Percentiles rank a stretch among this genome's conserved stretches.
Evolutionary conservation across 2,329 filamentous ascomycete species (phyloP).

Genomic region (Diplodia corticola): DNA sequence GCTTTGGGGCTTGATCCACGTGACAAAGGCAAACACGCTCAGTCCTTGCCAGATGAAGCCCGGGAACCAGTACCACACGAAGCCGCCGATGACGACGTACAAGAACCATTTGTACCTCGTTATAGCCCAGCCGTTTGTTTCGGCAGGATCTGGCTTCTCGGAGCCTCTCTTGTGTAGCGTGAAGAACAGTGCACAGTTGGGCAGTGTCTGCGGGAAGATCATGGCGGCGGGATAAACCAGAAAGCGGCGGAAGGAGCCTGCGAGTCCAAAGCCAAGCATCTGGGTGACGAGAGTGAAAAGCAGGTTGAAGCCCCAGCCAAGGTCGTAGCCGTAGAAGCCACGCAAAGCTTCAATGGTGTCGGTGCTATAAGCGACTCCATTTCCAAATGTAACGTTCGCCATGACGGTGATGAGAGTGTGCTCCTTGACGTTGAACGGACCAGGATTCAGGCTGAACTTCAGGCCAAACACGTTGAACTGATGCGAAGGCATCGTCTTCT

Average conservation of each 20-base stretch:
- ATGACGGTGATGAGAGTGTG: slow-evolving; percentile 64
- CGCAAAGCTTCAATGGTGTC: slow-evolving; percentile 21
- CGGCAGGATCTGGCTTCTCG: slow-evolving; percentile 18
- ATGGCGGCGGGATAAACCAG: slow-evolving; percentile 33
- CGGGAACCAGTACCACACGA: slow-evolving; percentile 33
- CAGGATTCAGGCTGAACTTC: slow-evolving; percentile 47
- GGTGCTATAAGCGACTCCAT: slow-evolving; percentile 64
- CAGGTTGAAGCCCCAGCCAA: slow-evolving; percentile 49
- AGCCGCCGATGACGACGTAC: slow-evolving; percentile 28
- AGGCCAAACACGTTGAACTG: slow-evolving; percentile 4
- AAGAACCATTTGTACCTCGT: slow-evolving; percentile 31
- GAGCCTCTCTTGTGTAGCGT: slow-evolving; percentile 27
- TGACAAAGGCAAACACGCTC: slow-evolving; percentile 32
- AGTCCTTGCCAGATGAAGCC: slow-evolving; percentile 26
- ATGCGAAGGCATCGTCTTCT: slow-evolving; percentile 52
- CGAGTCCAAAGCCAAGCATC: slow-evolving; percentile 29
- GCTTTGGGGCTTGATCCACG: slow-evolving; percentile 30
- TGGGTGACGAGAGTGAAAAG: slow-evolving; percentile 24
- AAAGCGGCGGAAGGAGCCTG: slow-evolving; percentile 28
- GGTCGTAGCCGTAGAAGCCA: slow-evolving; percentile 41
- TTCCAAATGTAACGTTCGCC: slow-evolving; percentile 51
- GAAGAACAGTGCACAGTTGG: slow-evolving; percentile 30
- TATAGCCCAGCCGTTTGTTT: slow-evolving; percentile 30
- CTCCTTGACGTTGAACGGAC: slow-evolving; percentile 63
- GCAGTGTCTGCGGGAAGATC: slow-evolving; percentile 31